These are phyloP conservation scores for Henckelia pumila DNA, from an alignment of 257 asterid species.

Conservation along the genomic window DNA sequence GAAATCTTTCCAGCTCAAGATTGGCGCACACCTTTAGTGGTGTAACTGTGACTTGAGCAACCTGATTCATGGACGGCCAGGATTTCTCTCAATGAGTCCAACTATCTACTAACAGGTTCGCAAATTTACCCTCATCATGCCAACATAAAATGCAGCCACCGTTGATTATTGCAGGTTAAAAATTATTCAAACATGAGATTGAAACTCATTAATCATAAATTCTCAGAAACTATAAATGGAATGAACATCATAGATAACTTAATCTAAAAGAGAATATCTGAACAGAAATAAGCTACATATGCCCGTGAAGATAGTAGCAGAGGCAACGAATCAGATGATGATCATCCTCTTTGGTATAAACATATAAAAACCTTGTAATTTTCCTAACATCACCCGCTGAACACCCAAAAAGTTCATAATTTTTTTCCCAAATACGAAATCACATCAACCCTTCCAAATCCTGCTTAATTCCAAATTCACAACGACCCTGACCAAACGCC, in stretches of 20 bases:
- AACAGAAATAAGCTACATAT: background rate
- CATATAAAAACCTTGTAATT: background rate
- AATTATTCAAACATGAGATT: too few relatives aligned
- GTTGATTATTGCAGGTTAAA: too few relatives aligned
- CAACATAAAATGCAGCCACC: background rate
- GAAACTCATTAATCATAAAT: too few relatives aligned
- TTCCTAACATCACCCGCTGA: background rate
- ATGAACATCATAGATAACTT: background rate
- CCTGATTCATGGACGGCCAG: background rate
- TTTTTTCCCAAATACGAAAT: background rate
- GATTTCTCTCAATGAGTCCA: slow-evolving; percentile 6
- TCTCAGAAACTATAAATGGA: too few relatives aligned
- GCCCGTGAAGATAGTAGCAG: background rate
- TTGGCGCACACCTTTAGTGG: background rate
- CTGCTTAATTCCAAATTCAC: background rate
- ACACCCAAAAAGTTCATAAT: background rate
- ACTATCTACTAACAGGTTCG: background rate
- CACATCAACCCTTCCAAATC: too few relatives aligned
- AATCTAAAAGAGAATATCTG: background rate
- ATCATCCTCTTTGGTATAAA: slow-evolving; percentile 7
- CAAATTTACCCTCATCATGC: background rate
- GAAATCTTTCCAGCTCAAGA: background rate
- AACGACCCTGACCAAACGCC: slow-evolving; percentile 6
- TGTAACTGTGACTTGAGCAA: background rate
- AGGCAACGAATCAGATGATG: background rate